Percentiles rank a stretch among this genome's conserved stretches.
Conservation (phyloP, 495 filamentous ascomycete genomes). For the Patellaria atrata region DNA sequence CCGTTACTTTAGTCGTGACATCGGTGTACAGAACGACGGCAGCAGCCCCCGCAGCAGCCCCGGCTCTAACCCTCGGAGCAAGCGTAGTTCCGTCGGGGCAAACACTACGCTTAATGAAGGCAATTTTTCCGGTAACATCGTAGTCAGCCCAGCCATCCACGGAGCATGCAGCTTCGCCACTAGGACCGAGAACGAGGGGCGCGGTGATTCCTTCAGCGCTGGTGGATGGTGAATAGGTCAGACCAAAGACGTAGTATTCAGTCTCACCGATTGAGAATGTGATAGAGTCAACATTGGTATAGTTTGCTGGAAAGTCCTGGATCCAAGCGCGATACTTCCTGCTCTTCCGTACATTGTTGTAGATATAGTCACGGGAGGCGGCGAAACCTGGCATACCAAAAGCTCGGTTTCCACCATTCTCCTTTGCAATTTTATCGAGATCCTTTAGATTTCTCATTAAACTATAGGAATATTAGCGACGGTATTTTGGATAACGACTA, state of each 20-base stretch:
- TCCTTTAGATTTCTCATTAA: conserved; percentile 25
- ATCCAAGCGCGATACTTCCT: conserved; percentile 24
- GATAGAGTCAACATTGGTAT: conserved; percentile 27
- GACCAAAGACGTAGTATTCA: conserved; percentile 26
- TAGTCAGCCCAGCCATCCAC: conserved; percentile 24
- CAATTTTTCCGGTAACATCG: conserved; percentile 33
- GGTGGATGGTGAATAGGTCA: conserved; percentile 33
- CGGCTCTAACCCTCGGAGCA: conserved; percentile 28
- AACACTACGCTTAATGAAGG: conserved; percentile 27
- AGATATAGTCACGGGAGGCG: conserved; percentile 32
- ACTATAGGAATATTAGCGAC: conserved; percentile 8
- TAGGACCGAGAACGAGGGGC: conserved; percentile 27
- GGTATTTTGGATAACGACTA: too few species aligned
- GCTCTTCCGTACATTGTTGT: conserved; percentile 19
- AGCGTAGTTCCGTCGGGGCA: conserved; percentile 31
- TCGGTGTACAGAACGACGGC: conserved; percentile 30
- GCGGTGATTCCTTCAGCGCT: conserved; percentile 27
- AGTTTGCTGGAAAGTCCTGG: conserved; percentile 31
- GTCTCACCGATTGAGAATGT: conserved; percentile 23
- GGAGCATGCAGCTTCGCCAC: conserved; percentile 26
- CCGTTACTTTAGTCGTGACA: conserved; percentile 15
- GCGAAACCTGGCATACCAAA: conserved; percentile 34
- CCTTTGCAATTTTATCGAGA: conserved; percentile 29
- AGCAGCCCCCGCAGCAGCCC: conserved; percentile 27
- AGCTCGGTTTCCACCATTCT: conserved; percentile 33